Base-by-base conservation (phyloP, 805 yeast species). In the Candida palmyrensis region DNA sequence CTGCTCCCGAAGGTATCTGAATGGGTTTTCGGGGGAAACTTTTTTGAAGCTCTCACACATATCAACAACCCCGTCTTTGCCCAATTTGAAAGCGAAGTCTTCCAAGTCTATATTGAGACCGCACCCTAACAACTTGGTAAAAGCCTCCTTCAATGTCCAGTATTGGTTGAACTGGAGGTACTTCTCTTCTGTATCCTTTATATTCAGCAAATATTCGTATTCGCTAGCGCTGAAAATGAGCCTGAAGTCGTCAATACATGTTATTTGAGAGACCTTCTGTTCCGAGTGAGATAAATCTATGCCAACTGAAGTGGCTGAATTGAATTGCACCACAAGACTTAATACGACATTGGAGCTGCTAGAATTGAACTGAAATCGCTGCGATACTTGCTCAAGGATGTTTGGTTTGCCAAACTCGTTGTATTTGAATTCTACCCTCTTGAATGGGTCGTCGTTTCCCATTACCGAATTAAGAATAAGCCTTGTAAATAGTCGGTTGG, bases 141-240 rank as follows among this genome's bases (percentile, higher is more conserved):
- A 82, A 14, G 86, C 76, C 50, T 85, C 95, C 49, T 85, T 85
- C 34, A 85, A 52, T 0, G 95, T 82, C 95, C 95, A 85, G 22
- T 71, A 65, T 25, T 75, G 75, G 13, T 81, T 72, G 43, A 81
- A 71, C 2, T 60, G 41, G 6, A 47, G 40, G 30, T 57, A 55
- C 33, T 58, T 47, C 4, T 38, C 16, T 0, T 35, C 34, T 2
- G 30, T 14, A n/a, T 46, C 41, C 2, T 46, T 35, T 2, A 43
- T 30, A 0, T 18, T n/a, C 5, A 39, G 35, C 6, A 79, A 40
- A 17, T 54, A 45, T 5, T 31, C 27, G 4, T 49, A 42, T 41
- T 75, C 81, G 0, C 36, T 23, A 0, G 36, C 33, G 29, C 62
- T 53, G 37, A 75, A 72, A 1, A 74, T 64, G n/a, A 55, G 70